phyloP scores from a whole-genome alignment of 306 rosid genomes.

The Prunus mira region DNA sequence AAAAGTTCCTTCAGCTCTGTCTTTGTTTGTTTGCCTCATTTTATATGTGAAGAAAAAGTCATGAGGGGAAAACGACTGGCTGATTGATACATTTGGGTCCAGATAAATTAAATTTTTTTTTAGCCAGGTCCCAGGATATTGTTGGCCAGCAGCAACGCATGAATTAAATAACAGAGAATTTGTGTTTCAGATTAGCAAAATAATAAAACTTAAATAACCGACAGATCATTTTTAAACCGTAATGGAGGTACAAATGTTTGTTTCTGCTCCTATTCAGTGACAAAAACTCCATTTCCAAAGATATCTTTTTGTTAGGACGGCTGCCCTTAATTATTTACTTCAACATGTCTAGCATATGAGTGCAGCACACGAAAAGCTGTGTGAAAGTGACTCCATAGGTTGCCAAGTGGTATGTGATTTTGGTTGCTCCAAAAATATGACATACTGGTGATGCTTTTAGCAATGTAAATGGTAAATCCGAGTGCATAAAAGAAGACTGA shows the following conservation, averaged over 20 bases:
- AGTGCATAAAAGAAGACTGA: not conserved
- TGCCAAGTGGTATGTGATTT: constrained; percentile 4
- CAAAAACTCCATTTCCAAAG: constrained; percentile 26
- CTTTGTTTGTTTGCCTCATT: too few species aligned
- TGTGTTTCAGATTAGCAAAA: constrained; percentile 4
- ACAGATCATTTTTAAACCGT: not conserved
- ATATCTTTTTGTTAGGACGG: constrained; percentile 2
- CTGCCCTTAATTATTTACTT: not conserved
- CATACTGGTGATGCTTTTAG: not conserved
- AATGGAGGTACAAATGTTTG: not conserved
- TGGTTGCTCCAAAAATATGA: not conserved
- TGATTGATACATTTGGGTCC: not conserved
- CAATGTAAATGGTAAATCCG: not conserved
- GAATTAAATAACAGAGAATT: not conserved
- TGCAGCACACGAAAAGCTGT: not conserved
- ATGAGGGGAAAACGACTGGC: not conserved
- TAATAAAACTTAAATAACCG: constrained; percentile 10
- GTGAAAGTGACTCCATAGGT: constrained; percentile 11
- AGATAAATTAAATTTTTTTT: not conserved
- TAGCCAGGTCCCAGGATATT: constrained; percentile 8
- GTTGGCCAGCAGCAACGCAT: constrained; percentile 29
- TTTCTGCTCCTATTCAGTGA: constrained; percentile 5
- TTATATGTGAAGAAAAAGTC: not conserved
- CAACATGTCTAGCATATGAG: not conserved
- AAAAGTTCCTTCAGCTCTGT: not conserved